Evolutionary conservation across 164 flowering plant species (phyloP), one percentile per base, ranked within the genome.

Genomic region (Nelumbo lutea): DNA sequence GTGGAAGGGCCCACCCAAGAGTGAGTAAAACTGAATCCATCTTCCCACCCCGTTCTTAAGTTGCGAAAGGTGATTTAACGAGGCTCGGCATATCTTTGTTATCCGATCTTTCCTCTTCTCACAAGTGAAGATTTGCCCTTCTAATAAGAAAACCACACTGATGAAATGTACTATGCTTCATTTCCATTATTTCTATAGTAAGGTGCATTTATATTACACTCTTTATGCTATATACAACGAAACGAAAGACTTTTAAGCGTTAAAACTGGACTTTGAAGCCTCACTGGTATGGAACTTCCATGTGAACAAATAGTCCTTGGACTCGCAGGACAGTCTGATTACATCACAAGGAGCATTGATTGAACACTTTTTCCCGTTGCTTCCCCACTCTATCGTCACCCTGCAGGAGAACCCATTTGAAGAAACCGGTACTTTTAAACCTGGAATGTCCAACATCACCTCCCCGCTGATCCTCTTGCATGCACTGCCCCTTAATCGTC

Each of bases 371-470:
- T 78, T 67, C 63, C 83, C 85, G 44, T 82, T 75, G 9, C 74
- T 84, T 14, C 79, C 87, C 98, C 98, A 90, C 56, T 90, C 94
- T 14, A 96, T 93, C 73, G 68, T 85, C 77, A 79, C 98, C 84
- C 80, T 77, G 71, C 97, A 88, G 0, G 85, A 82, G 61, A 95
- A 93, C 64, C 88, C 88, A 59, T 80, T 78, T 1, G 84, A 71
- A 0, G 79, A 59, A 58, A 68, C 48, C 0, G 84, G 85, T n/a
- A 77, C 72, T 9, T 64, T 64, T 2, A 70, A 58, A 14, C 80
- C 82, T 6, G 68, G 56, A 1, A 89, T 62, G 39, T 78, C 74
- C 40, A 93, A 81, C 82, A 74, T 65, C 65, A 90, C 96, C 75
- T 82, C 94, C 11, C 97, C 98, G 40, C 89, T 69, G 51, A 93